phyloP scores from a whole-genome alignment of 768 basidiomycete species.

The Leccinum fibrillosum region DNA sequence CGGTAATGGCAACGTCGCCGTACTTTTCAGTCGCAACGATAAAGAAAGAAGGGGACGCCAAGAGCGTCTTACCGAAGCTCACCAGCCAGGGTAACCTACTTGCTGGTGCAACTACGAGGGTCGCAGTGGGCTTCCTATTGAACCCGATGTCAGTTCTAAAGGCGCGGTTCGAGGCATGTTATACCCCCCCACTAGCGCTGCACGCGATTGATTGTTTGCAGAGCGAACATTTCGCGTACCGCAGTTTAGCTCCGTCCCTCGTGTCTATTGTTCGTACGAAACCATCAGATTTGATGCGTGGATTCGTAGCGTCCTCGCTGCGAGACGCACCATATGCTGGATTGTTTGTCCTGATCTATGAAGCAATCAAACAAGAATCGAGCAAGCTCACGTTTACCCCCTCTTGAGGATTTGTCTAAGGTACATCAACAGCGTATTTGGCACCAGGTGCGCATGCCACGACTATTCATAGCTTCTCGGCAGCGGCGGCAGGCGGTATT shows the following conservation, averaged over 20 bases:
- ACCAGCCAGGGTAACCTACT: constrained; percentile 78
- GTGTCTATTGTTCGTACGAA: constrained; percentile 63
- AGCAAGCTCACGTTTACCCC: constrained; percentile 39
- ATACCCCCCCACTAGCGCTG: background rate
- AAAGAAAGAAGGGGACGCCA: constrained; percentile 18
- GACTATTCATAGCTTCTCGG: constrained; percentile 59
- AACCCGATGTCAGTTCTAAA: constrained; percentile 93
- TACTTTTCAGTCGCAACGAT: constrained; percentile 51
- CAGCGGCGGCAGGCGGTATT: constrained; percentile 77
- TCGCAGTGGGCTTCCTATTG: constrained; percentile 75
- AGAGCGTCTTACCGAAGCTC: constrained; percentile 66
- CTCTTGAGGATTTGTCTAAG: constrained; percentile 7
- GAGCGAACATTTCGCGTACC: constrained; percentile 79
- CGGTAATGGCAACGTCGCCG: constrained; percentile 65
- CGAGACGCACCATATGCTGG: constrained; percentile 95
- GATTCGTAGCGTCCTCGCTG: constrained; percentile 83
- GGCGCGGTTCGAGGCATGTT: constrained; percentile 81
- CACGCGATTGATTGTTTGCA: constrained; percentile 26
- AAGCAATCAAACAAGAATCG: constrained; percentile 74
- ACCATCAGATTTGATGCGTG: constrained; percentile 78
- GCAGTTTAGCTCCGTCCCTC: constrained; percentile 57
- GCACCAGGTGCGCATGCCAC: constrained; percentile 44
- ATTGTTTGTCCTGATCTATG: constrained; percentile 84
- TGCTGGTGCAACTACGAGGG: constrained; percentile 80
- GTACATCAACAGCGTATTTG: constrained; percentile 35